Conservation (phyloP, 306 rosid species). For the Citrullus amarus region DNA sequence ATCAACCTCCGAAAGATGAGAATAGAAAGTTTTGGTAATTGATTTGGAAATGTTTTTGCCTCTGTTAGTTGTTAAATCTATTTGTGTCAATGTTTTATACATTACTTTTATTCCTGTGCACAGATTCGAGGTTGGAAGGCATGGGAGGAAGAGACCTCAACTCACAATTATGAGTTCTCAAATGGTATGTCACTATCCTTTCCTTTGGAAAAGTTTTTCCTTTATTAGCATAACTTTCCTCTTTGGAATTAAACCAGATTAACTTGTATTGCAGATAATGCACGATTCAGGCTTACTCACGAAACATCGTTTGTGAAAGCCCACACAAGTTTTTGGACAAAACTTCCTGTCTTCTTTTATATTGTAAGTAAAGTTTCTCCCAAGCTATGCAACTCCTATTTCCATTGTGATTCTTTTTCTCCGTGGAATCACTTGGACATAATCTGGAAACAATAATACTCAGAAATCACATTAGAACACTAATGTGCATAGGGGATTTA, state of each 20-base stretch:
- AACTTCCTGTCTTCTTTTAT: conserved; percentile 53
- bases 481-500: background rate
- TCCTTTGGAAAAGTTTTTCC: background rate
- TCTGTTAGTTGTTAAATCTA: background rate
- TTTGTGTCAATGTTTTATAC: background rate
- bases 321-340: conserved; percentile 70
- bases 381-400: background rate
- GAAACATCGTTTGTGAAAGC: conserved; percentile 86
- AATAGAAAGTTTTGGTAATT: background rate
- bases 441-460: background rate
- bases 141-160: conserved; percentile 82
- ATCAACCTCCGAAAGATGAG: background rate
- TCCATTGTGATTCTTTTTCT: background rate
- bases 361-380: conserved; percentile 40
- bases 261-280: conserved; percentile 36
- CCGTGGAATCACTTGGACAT: background rate
- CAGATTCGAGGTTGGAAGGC: conserved; percentile 96
- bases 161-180: conserved; percentile 62
- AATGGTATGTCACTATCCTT: conserved; percentile 35
- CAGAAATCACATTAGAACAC: background rate
- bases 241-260: conserved; percentile 1
- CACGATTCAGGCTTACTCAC: conserved; percentile 78
- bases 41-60: background rate
- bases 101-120: conserved; percentile 16
- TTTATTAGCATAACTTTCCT: background rate